Evolutionary conservation across 2,329 filamentous ascomycete species (phyloP).

Genomic region (Cercospora janseana): DNA sequence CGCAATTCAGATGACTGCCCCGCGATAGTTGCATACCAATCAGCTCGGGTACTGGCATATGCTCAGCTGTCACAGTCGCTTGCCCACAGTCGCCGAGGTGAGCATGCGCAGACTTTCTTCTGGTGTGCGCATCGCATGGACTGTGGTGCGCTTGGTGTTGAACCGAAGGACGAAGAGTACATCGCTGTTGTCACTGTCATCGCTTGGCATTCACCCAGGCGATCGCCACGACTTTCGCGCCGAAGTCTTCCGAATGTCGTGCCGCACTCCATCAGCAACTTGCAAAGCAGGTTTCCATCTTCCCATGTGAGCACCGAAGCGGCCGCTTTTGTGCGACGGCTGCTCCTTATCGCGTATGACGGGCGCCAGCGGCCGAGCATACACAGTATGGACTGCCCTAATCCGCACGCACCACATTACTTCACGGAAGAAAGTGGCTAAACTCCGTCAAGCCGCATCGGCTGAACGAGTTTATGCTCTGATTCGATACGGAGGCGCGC

Average conservation of each 20-base stretch:
- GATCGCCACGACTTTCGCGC: too few relatives aligned
- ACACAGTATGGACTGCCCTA: constrained; percentile 59
- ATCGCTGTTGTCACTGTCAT: too few relatives aligned
- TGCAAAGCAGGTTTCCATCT: neutral
- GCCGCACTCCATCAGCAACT: neutral
- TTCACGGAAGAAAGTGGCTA: constrained; percentile 69
- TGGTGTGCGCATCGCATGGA: too few relatives aligned
- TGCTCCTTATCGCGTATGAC: constrained; percentile 6
- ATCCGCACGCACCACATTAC: constrained; percentile 81
- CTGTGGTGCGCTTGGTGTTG: too few relatives aligned
- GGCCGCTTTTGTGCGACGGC: neutral
- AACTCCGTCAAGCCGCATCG: constrained; percentile 63
- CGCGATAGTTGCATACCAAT: too few relatives aligned
- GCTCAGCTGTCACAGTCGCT: too few relatives aligned
- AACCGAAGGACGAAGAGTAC: too few relatives aligned
- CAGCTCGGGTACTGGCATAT: too few relatives aligned
- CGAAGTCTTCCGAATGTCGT: neutral
- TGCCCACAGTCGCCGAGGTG: too few relatives aligned
- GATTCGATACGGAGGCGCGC: constrained; percentile 64
- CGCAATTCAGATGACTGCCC: too few relatives aligned
- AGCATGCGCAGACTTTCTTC: too few relatives aligned
- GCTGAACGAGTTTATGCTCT: constrained; percentile 62
- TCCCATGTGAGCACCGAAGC: neutral
- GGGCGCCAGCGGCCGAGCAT: constrained; percentile 8
- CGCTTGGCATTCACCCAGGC: too few relatives aligned